Conservation (phyloP, 352 stramenopile species). For the Pythium dissotocum region DNA sequence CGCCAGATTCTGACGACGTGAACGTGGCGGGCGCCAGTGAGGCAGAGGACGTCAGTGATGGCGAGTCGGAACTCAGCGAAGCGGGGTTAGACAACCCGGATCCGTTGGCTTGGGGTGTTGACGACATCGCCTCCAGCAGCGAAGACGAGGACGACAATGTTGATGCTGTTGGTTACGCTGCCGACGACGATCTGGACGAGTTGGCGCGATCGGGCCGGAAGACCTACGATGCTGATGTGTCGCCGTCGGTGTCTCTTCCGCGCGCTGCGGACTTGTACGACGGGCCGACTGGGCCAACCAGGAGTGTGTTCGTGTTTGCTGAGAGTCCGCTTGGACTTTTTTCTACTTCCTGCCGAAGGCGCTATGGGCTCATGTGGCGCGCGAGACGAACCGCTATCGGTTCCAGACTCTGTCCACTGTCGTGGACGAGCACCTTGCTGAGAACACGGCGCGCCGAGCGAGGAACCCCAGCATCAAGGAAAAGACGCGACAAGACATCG, state of each 20-base stretch:
- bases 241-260: too few species aligned
- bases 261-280: constrained; percentile 14
- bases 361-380: constrained; percentile 23
- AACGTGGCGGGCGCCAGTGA: background rate
- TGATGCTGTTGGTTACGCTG: background rate
- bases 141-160: background rate
- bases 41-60: background rate
- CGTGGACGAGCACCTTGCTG: background rate
- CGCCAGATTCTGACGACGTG: background rate
- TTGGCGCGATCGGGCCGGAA: background rate
- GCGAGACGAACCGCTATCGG: constrained; percentile 14
- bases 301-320: constrained; percentile 18
- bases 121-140: background rate
- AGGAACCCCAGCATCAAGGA: too few species aligned
- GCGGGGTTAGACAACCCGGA: background rate
- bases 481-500: too few species aligned
- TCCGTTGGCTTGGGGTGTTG: background rate
- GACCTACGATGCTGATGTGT: background rate
- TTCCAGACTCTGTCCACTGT: background rate
- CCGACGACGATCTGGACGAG: background rate
- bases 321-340: constrained; percentile 20
- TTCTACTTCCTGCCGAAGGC: constrained; percentile 32
- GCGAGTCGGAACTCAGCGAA: background rate
- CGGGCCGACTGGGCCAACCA: constrained; percentile 8
- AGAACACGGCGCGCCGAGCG: too few species aligned